Evolutionary conservation across 805 yeast species (phyloP), one percentile per base, ranked within the genome.

Genomic region (Yarrowia bubula): DNA sequence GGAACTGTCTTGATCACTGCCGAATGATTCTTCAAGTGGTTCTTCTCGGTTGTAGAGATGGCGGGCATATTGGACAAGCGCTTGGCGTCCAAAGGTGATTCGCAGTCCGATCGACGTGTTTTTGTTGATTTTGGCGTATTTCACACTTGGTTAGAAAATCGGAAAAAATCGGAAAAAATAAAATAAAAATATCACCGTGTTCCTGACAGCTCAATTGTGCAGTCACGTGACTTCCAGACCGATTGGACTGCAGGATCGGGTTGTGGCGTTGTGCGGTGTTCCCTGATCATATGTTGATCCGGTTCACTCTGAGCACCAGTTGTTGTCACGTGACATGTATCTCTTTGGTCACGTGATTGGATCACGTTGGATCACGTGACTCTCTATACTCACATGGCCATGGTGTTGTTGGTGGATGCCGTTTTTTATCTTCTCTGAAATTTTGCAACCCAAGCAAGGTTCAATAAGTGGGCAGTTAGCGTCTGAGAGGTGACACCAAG

Each of bases 51-150:
- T 43, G 43, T 43, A 58, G 10, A 58, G 64, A 17, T 58, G 22
- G 3, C 64, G 4, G n/a, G 64, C 64, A 11, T 58, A 58, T 13
- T 58, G 42, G 33, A 58, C 35, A 35, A 58, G 43, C 6, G 64
- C 64, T 33, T 42, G 35, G 35, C 64, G 64, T 7, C 42, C 64
- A 14, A 58, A 58, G 1, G 51, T 11, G 42, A 58, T 55, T 3
- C 61, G 10, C 5, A 55, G 46, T 1, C 61, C 61, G 8, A 55
- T 37, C 1, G 47, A 46, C 14, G 47, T 41, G 31, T 55, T 31
- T 4, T 13, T 4, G 47, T 41, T 55, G 47, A 55, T 41, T 41
- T 39, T 41, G 1, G 61, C 61, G 15, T 39, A 55, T 41, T 22
- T 37, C 8, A 39, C 39, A 5, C 61, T 55, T 38, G 6, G 6